Evolutionary conservation across 2,329 filamentous ascomycete genomes (phyloP).

Genomic region (Cordyceps farinosa): DNA sequence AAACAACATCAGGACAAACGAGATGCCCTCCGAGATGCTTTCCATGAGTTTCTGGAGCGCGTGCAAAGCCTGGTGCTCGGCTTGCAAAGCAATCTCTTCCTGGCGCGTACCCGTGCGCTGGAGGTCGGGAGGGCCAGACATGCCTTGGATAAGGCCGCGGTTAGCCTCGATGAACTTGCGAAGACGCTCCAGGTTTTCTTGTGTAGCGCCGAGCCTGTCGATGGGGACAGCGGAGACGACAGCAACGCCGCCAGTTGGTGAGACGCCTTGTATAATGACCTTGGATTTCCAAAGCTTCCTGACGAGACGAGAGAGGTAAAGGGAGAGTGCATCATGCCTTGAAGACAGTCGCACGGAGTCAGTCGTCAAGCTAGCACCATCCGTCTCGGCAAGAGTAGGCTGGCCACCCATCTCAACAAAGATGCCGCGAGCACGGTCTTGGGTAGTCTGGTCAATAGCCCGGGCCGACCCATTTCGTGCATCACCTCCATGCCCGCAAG

Average conservation of each 20-base stretch:
- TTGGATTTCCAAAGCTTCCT: slow-evolving; percentile 81
- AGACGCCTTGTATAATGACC: slow-evolving; percentile 58
- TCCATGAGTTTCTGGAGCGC: slow-evolving; percentile 81
- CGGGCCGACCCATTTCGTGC: slow-evolving; percentile 66
- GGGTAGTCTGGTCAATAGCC: slow-evolving; percentile 77
- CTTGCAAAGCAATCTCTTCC: slow-evolving; percentile 88
- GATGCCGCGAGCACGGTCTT: slow-evolving; percentile 78
- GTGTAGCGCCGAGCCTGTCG: slow-evolving; percentile 69
- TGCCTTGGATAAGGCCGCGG: slow-evolving; percentile 84
- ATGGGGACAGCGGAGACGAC: slow-evolving; percentile 65
- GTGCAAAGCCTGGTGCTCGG: slow-evolving; percentile 88
- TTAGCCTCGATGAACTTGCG: slow-evolving; percentile 84
- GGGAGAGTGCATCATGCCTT: slow-evolving; percentile 78
- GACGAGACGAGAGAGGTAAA: slow-evolving; percentile 86
- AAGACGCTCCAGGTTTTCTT: slow-evolving; percentile 75
- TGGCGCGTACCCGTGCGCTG: slow-evolving; percentile 74
- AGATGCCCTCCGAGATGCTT: slow-evolving; percentile 93
- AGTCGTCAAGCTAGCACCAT: slow-evolving; percentile 67
- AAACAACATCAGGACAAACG: slow-evolving; percentile 90
- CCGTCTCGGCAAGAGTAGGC: slow-evolving; percentile 73
- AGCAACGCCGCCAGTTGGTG: slow-evolving; percentile 55
- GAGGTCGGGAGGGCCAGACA: slow-evolving; percentile 87
- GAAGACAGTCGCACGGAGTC: slow-evolving; percentile 86
- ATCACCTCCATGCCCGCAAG: slow-evolving; percentile 88
- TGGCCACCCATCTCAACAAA: slow-evolving; percentile 94